Evolutionary conservation across 345 rosid species (phyloP), one percentile per base, ranked within the genome.

Genomic region (Eucalyptus decipiens): DNA sequence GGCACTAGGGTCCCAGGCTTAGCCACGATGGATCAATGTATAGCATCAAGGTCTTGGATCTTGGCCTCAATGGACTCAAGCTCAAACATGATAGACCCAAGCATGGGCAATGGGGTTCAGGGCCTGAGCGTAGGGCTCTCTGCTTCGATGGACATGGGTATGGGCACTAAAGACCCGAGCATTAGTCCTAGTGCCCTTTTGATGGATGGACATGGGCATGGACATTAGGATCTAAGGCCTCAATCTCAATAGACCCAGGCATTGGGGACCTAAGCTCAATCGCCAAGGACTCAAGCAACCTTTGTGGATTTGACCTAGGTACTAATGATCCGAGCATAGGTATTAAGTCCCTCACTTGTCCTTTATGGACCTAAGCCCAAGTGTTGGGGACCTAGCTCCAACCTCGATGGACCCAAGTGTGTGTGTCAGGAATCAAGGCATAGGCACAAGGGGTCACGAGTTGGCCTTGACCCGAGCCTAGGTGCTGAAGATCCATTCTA

Each of bases 341-440:
- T 2, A 56, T 11, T 19, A 56, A 56, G 8, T 28, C 34, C n/a
- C 34, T 3, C 0, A 2, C 32, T 13, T 2, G 2, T 4, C 7
- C 32, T 60, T 28, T 28, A 12, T 28, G 69, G 17, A 60, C 34
- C 8, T 28, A 0, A 28, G 16, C 15, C 69, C 13, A 9, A 5
- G 62, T 56, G 62, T 56, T 23, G 62, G 30, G 60, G 3, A 56
- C 62, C 30, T 24, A 23, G 62, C 30, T 56, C 62, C 7, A 56
- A 3, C 62, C 30, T 56, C 30, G 1, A 56, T 56, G 62, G 62
- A 56, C 62, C 13, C 30, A 56, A 56, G 62, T 4, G 30, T 5
- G 60, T 2, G 30, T 24, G 30, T 26, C 30, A 23, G 0, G 6
- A 30, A 23, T 56, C 14, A 24, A 56, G 30, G 62, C 30, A 24